Percentiles rank a stretch among this genome's conserved stretches.
phyloP scores from a whole-genome alignment of 139 green algal genomes.

The Chlamydomonas sphaeroides region DNA sequence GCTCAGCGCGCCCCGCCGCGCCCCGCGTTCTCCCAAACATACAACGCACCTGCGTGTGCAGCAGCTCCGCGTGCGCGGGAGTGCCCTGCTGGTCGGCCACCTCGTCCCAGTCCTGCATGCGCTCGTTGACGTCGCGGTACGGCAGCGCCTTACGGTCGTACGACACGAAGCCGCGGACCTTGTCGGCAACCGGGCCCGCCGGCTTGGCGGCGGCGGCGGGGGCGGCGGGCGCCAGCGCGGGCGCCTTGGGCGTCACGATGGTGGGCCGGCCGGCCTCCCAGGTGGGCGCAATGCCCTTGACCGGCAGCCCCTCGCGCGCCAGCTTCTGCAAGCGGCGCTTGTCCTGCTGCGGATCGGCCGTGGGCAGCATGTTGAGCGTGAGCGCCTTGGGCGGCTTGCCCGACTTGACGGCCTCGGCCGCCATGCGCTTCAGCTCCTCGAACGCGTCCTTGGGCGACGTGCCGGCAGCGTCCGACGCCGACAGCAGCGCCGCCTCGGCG shows the following conservation, averaged over 20 bases:
- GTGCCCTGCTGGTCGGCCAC: conserved; percentile 65
- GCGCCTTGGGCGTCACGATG: conserved; percentile 51
- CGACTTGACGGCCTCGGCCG: conserved; percentile 48
- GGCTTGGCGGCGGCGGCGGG: too few relatives aligned
- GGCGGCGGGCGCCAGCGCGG: background rate
- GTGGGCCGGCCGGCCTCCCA: conserved; percentile 82
- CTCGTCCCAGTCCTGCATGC: conserved; percentile 92
- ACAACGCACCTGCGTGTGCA: conserved; percentile 71
- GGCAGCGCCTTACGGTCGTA: conserved; percentile 88
- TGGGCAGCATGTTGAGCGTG: conserved; percentile 34
- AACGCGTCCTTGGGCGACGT: conserved; percentile 73
- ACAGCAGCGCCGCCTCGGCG: conserved; percentile 67
- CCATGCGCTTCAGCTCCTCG: conserved; percentile 83
- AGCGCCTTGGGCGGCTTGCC: conserved; percentile 51
- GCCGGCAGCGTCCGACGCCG: background rate
- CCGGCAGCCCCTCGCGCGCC: conserved; percentile 70
- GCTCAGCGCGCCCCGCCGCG: too few relatives aligned
- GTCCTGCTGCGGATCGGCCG: conserved; percentile 17
- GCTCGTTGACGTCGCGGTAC: conserved; percentile 86
- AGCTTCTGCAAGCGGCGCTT: conserved; percentile 57
- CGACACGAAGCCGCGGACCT: conserved; percentile 88
- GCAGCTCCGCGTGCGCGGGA: conserved; percentile 66
- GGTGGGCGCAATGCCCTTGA: conserved; percentile 60
- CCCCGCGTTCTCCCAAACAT: background rate
- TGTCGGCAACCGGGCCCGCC: conserved; percentile 51